A percentile compares a stretch with the other conserved stretches of the same genome.
phyloP scores from a whole-genome alignment of 2,329 filamentous ascomycete species.

The Cercospora sojina region DNA sequence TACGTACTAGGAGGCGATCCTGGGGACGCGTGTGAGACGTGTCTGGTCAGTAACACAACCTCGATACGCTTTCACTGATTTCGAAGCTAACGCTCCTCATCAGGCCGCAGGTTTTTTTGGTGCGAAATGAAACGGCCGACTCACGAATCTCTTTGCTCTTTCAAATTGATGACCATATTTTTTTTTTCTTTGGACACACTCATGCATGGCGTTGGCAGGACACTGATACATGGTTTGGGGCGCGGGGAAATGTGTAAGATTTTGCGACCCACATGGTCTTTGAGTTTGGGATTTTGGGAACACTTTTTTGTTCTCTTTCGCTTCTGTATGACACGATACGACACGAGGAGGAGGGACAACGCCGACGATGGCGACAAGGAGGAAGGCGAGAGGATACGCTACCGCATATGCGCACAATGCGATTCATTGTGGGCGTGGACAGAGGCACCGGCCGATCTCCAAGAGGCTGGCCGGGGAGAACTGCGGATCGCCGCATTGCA shows the following conservation, averaged over 20 bases:
- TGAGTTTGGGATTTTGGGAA: not conserved
- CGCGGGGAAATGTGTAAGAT: not conserved
- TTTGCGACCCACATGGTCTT: not conserved
- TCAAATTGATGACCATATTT: not conserved
- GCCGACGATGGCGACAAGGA: not conserved
- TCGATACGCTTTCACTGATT: not conserved
- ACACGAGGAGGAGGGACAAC: not conserved
- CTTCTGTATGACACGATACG: slow-evolving; percentile 6
- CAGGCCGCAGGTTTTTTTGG: slow-evolving; percentile 38
- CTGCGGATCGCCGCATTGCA: not conserved
- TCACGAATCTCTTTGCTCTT: not conserved
- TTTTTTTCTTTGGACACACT: not conserved
- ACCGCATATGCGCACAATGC: not conserved
- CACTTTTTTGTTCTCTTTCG: not conserved
- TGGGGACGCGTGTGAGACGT: slow-evolving; percentile 39
- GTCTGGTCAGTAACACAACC: slow-evolving; percentile 27
- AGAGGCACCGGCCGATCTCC: not conserved
- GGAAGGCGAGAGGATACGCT: not conserved
- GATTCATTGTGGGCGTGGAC: not conserved
- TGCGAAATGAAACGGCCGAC: slow-evolving; percentile 19
- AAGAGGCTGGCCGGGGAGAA: not conserved
- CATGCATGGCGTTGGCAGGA: slow-evolving; percentile 8
- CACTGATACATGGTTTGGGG: not conserved
- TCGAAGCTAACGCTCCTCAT: slow-evolving; percentile 13
- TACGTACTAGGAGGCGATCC: slow-evolving; percentile 38